phyloP scores from a whole-genome alignment of 257 asterid genomes.

The Gardenia jasminoides region DNA sequence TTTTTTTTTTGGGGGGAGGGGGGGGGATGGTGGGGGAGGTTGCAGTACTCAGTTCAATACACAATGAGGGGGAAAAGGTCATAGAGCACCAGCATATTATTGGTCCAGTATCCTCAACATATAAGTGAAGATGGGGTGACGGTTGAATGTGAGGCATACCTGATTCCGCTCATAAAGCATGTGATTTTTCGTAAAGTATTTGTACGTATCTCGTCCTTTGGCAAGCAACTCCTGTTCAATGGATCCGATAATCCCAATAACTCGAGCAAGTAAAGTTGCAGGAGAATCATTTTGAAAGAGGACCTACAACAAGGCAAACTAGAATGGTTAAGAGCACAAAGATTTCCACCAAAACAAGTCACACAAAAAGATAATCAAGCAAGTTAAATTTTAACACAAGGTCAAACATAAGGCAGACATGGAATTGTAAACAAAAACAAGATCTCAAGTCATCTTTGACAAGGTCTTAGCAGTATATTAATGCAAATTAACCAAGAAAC shows the following conservation, averaged over 20 bases:
- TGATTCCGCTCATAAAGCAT: conserved; percentile 95
- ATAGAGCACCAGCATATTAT: not conserved
- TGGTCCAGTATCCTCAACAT: not conserved
- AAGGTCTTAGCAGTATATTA: not conserved
- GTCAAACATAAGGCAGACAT: not conserved
- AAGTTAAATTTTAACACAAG: not conserved
- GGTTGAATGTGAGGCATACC: conserved; percentile 38
- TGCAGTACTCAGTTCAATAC: not conserved
- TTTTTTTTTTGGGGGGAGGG: not conserved
- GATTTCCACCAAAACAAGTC: not conserved
- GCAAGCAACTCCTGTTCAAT: conserved; percentile 86
- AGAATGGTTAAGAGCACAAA: not conserved
- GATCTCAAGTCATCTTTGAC: not conserved
- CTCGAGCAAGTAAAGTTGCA: conserved; percentile 97
- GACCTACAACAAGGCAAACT: conserved; percentile 49
- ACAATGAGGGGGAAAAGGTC: not conserved
- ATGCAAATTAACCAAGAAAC: not conserved
- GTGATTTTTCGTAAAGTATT: conserved; percentile 88
- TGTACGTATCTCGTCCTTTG: conserved; percentile 81
- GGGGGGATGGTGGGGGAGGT: too few relatives aligned
- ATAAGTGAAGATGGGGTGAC: conserved; percentile 4
- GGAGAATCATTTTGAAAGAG: conserved; percentile 98
- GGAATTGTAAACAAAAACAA: not conserved
- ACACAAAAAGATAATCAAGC: not conserved
- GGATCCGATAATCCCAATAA: conserved; percentile 77